phyloP scores from a whole-genome alignment of 2,329 filamentous ascomycete species.

The Emericellopsis atlantica region DNA sequence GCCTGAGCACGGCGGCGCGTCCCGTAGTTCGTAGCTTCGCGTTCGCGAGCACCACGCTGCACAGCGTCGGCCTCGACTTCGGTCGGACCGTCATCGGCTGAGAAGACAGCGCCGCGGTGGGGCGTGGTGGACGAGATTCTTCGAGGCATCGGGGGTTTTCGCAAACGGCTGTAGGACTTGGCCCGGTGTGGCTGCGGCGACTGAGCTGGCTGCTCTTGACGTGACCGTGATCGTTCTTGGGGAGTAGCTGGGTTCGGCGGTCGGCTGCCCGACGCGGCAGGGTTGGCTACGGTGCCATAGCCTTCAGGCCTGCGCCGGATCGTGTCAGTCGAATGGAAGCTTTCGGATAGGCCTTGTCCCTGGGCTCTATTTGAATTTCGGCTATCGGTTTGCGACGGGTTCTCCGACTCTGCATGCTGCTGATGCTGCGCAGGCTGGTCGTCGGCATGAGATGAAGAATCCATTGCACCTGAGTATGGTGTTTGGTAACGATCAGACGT shows the following conservation, averaged over 20 bases:
- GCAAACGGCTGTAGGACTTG: constrained; percentile 35
- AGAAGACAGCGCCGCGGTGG: constrained; percentile 76
- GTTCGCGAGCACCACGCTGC: constrained; percentile 23
- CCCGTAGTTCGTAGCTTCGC: constrained; percentile 14
- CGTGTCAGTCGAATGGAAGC: constrained; percentile 46
- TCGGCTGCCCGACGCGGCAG: neutral
- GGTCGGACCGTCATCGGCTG: constrained; percentile 73
- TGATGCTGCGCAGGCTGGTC: constrained; percentile 11
- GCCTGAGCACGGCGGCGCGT: constrained; percentile 20
- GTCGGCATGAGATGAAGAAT: constrained; percentile 21
- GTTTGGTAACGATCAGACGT: neutral
- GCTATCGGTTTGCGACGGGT: constrained; percentile 37
- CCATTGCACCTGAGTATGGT: constrained; percentile 22
- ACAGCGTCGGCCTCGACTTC: constrained; percentile 63
- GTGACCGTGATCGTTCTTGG: constrained; percentile 4
- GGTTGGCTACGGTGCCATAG: constrained; percentile 33
- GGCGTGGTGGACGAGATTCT: constrained; percentile 68
- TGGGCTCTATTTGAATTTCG: constrained; percentile 23
- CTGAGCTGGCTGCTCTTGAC: constrained; percentile 15
- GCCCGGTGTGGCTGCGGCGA: constrained; percentile 29
- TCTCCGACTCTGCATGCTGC: constrained; percentile 9
- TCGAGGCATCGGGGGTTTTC: constrained; percentile 62
- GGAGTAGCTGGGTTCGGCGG: neutral
- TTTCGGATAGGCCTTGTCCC: constrained; percentile 36
- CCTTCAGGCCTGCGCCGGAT: constrained; percentile 43